phyloP scores from a whole-genome alignment of 352 stramenopile species.

The Pilasporangium apinafurcum region DNA sequence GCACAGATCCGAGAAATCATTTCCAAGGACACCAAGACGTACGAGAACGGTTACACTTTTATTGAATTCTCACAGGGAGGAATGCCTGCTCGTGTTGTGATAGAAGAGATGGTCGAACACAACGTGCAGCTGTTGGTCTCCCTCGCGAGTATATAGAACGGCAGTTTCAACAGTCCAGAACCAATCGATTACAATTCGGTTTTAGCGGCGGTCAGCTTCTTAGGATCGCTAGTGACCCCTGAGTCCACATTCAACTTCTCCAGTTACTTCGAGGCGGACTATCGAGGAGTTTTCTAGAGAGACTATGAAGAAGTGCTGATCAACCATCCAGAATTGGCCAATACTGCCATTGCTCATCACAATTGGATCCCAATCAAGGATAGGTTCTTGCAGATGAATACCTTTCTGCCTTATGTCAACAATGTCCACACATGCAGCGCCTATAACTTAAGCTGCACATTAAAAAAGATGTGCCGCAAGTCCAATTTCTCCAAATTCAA shows the following conservation, averaged over 20 bases:
- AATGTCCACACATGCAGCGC: slow-evolving; percentile 1
- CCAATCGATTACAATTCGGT: slow-evolving; percentile 4
- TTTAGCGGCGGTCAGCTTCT: slow-evolving; percentile 5
- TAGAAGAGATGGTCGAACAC: slow-evolving; percentile 30
- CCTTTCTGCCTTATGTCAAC: slow-evolving; percentile 9
- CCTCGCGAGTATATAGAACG: slow-evolving; percentile 17
- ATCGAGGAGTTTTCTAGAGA: slow-evolving; percentile 13
- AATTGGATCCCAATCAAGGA: slow-evolving; percentile 4
- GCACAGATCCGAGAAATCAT: slow-evolving; percentile 6
- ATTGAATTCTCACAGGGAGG: slow-evolving; percentile 24
- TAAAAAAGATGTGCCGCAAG: slow-evolving; percentile 6
- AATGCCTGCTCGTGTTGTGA: slow-evolving; percentile 11
- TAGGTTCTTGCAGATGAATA: not conserved
- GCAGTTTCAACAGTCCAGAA: slow-evolving; percentile 25
- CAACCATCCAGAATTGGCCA: slow-evolving; percentile 5
- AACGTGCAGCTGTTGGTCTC: slow-evolving; percentile 16
- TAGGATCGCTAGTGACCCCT: slow-evolving; percentile 8
- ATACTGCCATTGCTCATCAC: slow-evolving; percentile 14
- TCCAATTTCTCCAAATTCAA: slow-evolving; percentile 15
- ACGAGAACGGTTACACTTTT: slow-evolving; percentile 19
- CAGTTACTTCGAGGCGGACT: slow-evolving; percentile 9
- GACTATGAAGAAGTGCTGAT: slow-evolving; percentile 7
- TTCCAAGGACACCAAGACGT: slow-evolving; percentile 1
- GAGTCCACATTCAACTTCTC: slow-evolving; percentile 9
- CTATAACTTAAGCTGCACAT: not conserved